These are phyloP conservation scores for Candida nanaspora DNA, from an alignment of 805 yeast species.

Conservation along the genomic window DNA sequence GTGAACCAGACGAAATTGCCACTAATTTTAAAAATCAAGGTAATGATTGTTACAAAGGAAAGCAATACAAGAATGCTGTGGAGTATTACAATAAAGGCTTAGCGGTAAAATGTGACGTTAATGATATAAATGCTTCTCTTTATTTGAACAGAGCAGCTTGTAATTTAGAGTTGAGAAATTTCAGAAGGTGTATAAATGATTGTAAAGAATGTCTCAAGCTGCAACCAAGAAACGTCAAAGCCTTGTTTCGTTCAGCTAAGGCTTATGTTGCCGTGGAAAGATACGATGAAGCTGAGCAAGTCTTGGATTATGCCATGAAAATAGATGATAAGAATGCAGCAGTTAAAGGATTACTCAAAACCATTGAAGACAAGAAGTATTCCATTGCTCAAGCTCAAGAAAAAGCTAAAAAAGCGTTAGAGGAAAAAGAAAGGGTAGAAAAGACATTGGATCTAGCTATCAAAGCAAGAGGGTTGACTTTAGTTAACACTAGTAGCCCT, in stretches of 20 bases:
- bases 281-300: conserved; percentile 63
- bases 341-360: conserved; percentile 36
- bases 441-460: conserved; percentile 52
- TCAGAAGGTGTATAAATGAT: conserved; percentile 79
- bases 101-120: conserved; percentile 56
- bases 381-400: conserved; percentile 19
- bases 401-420: conserved; percentile 27
- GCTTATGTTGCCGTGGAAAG: conserved; percentile 67
- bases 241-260: conserved; percentile 75
- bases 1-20: conserved; percentile 90
- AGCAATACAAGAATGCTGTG: conserved; percentile 69
- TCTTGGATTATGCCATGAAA: conserved; percentile 56
- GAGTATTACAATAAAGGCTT: conserved; percentile 76
- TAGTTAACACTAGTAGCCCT: conserved; percentile 43
- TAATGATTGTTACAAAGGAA: conserved; percentile 72
- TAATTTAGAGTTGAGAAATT: conserved; percentile 78
- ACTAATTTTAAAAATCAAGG: conserved; percentile 88
- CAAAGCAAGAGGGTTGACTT: conserved; percentile 47
- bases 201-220: conserved; percentile 61
- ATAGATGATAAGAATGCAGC: conserved; percentile 56
- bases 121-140: conserved; percentile 51
- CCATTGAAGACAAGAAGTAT: conserved; percentile 27
- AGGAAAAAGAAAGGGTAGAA: conserved; percentile 34
- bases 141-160: conserved; percentile 86
- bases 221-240: conserved; percentile 72